Conservation (phyloP, 257 asterid genomes). For the Gentiana dahurica region DNA sequence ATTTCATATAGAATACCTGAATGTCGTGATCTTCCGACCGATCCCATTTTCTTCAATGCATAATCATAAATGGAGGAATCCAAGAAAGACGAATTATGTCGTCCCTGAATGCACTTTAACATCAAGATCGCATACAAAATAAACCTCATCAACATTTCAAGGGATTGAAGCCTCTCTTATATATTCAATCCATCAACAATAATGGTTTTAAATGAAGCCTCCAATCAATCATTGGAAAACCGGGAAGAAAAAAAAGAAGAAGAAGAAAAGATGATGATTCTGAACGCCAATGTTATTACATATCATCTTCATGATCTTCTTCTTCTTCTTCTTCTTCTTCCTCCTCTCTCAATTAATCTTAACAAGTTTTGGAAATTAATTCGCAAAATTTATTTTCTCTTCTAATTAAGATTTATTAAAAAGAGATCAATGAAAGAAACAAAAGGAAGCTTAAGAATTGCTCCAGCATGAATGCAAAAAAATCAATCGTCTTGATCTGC, state of each 20-base stretch:
- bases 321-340: neutral
- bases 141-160: constrained; percentile 46
- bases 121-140: constrained; percentile 13
- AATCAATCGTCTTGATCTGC: constrained; percentile 14
- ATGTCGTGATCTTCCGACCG: neutral
- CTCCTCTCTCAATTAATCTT: neutral
- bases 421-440: neutral
- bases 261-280: no score
- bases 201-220: neutral
- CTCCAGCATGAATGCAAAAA: neutral
- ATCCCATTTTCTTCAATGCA: no score
- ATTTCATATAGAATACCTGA: constrained; percentile 49
- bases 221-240: constrained; percentile 4
- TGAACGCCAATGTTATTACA: neutral
- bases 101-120: constrained; percentile 21
- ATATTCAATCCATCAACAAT: constrained; percentile 15
- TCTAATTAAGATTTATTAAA: neutral
- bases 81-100: constrained; percentile 17
- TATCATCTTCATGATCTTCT: no score
- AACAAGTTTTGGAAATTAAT: no score
- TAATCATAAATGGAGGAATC: constrained; percentile 17
- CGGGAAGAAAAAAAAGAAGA: no score
- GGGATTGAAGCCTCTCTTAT: no score
- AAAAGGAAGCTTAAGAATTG: constrained; percentile 12
- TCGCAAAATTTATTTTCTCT: neutral